Evolutionary conservation across 2,329 filamentous ascomycete species (phyloP), one percentile per base, ranked within the genome.

Genomic region (Zarea fungicola): DNA sequence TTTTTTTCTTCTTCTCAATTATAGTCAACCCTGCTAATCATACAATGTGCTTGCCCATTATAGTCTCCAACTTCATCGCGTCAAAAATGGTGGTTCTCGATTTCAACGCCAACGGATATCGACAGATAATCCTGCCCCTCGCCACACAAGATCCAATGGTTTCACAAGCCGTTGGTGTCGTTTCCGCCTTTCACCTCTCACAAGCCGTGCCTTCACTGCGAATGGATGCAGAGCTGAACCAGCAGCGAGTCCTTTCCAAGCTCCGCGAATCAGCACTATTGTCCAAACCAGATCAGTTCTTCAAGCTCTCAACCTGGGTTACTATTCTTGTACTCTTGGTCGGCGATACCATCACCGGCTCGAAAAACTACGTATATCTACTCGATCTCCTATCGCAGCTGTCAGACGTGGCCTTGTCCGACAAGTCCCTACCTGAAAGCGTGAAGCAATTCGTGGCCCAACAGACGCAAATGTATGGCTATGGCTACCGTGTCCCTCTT

Each of bases 71-170:
- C 16, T 60, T 49, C 10, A 61, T 71, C 9, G 67, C 68, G 0
- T 62, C 65, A 1, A 60, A 63, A 18, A 71, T 71, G 68, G 66
- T 71, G 1, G 61, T 70, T 0, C 52, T 69, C 9, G 68, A 70
- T 47, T 59, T 54, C 5, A 42, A 56, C 0, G 57, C 51, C 8
- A 71, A 71, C 31, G 68, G 67, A 13, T 71, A 71, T 35, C 58
- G 68, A 21, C 56, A 69, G 6, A 48, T 69, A 10, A 60, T 71
- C 6, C 56, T 71, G 3, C 67, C 68, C 2, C 62, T 71, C n/a
- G 68, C 68, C 0, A 58, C 62, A 9, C 60, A 70, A 18, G 61
- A 70, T 16, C 55, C 62, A 1, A 55, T 65, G 0, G 59, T 71
- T 0, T 58, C 59, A 19, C 60, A 64, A 22, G 66, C 68, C 0